phyloP scores from a whole-genome alignment of 1,284 basidiomycete species.

The Tilletia setariae region DNA sequence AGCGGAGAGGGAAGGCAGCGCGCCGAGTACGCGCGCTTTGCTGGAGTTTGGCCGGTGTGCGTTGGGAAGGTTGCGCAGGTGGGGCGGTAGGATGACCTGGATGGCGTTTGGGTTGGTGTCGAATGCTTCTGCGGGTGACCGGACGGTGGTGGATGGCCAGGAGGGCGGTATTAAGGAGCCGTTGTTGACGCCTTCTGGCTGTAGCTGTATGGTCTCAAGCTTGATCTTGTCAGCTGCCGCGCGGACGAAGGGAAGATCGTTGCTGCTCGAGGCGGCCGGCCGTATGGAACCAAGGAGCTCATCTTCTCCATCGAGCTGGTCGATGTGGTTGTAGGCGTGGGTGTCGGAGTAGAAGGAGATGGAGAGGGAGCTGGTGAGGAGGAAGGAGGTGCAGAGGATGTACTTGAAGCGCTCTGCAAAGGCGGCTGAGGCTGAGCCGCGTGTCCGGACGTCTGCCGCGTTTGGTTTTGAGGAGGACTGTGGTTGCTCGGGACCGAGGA shows the following conservation, averaged over 20 bases:
- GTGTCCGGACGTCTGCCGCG: background rate
- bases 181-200: too few species aligned
- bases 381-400: slow-evolving; percentile 47
- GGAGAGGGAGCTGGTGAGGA: slow-evolving; percentile 46
- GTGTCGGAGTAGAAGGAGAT: slow-evolving; percentile 46
- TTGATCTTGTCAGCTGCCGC: background rate
- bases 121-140: background rate
- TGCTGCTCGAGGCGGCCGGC: background rate
- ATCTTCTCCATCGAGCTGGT: background rate
- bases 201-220: too few species aligned
- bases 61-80: background rate
- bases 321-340: background rate
- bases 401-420: slow-evolving; percentile 51
- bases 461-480: too few species aligned
- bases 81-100: slow-evolving; percentile 8
- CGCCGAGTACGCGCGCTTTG: slow-evolving; percentile 21
- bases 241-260: background rate
- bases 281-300: background rate
- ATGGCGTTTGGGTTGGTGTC: slow-evolving; percentile 1
- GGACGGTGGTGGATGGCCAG: background rate
- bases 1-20: slow-evolving; percentile 24
- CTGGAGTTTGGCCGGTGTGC: slow-evolving; percentile 21
- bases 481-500: too few species aligned
- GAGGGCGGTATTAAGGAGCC: too few species aligned
- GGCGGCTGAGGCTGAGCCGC: slow-evolving; percentile 4